Conservation (phyloP, 208 protist species). For the Leishmania guyanensis region DNA sequence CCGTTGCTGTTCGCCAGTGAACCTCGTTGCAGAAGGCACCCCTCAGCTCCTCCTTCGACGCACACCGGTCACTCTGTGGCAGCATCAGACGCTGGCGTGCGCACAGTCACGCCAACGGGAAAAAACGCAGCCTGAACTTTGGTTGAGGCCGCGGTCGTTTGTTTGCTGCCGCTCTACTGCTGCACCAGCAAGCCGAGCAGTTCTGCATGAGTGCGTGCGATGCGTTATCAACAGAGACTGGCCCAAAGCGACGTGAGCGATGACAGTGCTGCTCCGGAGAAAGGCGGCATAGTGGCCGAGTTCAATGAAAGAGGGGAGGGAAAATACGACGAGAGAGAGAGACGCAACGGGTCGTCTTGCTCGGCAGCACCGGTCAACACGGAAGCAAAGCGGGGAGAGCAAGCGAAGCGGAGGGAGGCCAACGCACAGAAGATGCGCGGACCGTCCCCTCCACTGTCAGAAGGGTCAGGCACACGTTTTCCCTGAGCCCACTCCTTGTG, state of each 20-base stretch:
- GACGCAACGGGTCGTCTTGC: neutral
- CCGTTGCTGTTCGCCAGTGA: neutral
- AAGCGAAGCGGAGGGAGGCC: neutral
- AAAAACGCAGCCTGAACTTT: neutral
- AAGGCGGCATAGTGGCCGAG: neutral
- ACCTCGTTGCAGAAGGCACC: too few species aligned
- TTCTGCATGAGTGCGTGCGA: too few species aligned
- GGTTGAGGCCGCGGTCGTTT: neutral
- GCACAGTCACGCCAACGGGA: neutral
- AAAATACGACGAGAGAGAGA: neutral
- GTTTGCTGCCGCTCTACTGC: neutral
- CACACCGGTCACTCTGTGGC: neutral
- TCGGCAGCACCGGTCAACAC: neutral
- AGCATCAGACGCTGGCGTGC: neutral
- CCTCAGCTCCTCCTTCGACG: neutral
- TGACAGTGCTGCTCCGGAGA: neutral
- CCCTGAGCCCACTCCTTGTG: too few species aligned
- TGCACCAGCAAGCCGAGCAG: too few species aligned
- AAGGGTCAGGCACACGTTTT: neutral
- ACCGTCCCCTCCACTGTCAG: neutral
- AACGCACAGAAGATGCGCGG: neutral
- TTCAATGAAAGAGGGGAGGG: neutral
- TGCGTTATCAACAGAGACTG: too few species aligned
- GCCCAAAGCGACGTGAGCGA: neutral
- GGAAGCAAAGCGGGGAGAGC: neutral